These are phyloP conservation scores for Phytophthora pluvialis DNA, from an alignment of 352 stramenopile genomes.

Conservation along the genomic window DNA sequence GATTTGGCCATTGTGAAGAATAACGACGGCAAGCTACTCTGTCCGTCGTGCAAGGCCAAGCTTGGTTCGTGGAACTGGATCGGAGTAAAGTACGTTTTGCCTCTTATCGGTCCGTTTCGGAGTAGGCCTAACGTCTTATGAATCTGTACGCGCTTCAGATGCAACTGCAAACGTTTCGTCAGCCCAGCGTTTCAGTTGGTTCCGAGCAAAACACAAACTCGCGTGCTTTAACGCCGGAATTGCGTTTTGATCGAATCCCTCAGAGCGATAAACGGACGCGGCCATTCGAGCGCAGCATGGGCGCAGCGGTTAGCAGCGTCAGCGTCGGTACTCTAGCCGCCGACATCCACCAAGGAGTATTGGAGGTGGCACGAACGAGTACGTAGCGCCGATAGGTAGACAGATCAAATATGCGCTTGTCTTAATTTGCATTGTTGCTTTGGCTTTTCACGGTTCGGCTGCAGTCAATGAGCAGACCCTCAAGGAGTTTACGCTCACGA, in stretches of 20 bases:
- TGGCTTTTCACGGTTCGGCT: neutral
- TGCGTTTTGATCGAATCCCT: neutral
- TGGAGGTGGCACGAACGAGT: conserved; percentile 23
- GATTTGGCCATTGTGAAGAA: conserved; percentile 30
- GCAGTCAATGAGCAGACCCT: conserved; percentile 23
- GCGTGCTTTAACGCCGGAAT: conserved; percentile 30
- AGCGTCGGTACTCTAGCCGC: neutral
- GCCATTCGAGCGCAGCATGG: conserved; percentile 19
- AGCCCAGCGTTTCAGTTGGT: conserved; percentile 67
- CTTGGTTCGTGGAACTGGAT: conserved; percentile 83
- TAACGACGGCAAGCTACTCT: conserved; percentile 69
- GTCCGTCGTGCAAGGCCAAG: conserved; percentile 72
- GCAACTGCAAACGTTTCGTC: conserved; percentile 63
- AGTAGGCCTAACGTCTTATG: neutral
- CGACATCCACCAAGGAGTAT: conserved; percentile 10
- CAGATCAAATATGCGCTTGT: neutral
- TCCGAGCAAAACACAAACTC: conserved; percentile 52
- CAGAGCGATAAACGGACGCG: conserved; percentile 1
- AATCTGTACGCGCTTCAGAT: conserved; percentile 40
- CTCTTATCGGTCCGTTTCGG: neutral
- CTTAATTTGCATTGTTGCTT: neutral
- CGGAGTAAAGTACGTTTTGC: conserved; percentile 65
- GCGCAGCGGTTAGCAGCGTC: conserved; percentile 14
- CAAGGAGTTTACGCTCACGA: conserved; percentile 11
- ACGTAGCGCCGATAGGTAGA: neutral